Base-by-base conservation (phyloP, 208 protist species). In the Trypanosoma vivax region DNA sequence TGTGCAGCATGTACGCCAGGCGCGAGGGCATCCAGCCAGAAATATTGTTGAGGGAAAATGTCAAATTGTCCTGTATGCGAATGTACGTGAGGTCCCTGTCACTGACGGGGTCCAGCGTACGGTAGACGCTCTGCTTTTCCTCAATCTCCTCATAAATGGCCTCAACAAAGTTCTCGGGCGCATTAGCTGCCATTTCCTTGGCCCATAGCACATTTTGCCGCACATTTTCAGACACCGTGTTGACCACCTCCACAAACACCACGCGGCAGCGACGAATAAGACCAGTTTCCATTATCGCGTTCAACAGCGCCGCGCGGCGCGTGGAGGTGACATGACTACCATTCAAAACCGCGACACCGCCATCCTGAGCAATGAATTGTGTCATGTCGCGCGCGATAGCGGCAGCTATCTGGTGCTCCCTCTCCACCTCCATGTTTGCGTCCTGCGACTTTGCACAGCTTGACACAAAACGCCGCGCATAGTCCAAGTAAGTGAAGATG, bases 1-100 rank as follows among this genome's bases (percentile, higher is more conserved):
- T 94, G 66, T 94, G 87, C 28, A 94, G 68, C 83, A 94, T 90
- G 52, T 89, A 94, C 6, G 78, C 80, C 6, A 94, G 59, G 0
- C 87, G 70, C 16, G 80, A 81, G 10, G 82, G 83, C 83, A 91
- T 90, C 81, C 82, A 91, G 3, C 87, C 87, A 14, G 73, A 76
- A 31, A 94, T 88, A 70, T 85, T 83, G 58, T 94, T 94, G 5
- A 94, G 65, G 21, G 80, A 83, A 73, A 83, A 89, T 23, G 55
- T 73, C 27, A 65, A 46, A 25, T 68, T 59, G 51, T 89, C 76
- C 43, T 94, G 76, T 42, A 94, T 82, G 23, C 72, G 77, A 51
- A 94, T 94, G 66, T 87, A 94, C 9, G 83, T 88, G 25, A 88
- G 60, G 33, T 87, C 71, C 51, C 68, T 69, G 53, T 94, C 87